Base-by-base conservation (phyloP, 2,329 filamentous ascomycete species). In the Aspergillus eucalypticola region DNA sequence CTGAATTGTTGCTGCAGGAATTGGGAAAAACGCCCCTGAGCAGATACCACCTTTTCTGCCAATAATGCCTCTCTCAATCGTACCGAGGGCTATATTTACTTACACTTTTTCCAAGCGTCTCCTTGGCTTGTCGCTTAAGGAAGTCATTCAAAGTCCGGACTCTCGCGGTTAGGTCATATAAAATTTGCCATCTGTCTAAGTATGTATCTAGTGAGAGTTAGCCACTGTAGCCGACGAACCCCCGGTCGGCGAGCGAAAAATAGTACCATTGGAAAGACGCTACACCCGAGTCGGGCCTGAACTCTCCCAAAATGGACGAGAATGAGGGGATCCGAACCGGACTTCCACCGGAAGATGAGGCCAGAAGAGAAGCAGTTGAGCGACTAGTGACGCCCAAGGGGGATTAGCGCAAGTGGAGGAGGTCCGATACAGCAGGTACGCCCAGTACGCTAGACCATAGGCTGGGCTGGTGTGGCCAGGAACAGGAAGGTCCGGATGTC, bases 251-350 rank as follows among this genome's bases (percentile, higher is more conserved):
- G 41, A 10, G 41, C 17, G 41, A 21, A 44, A 44, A 44, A 21
- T 42, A 17, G 39, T 10, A 42, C 41, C 10, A 42, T 15, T 15
- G 44, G 44, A n/a, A 15, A n/a, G 23, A 50, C 46, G 46, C 46
- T 50, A 50, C 46, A 23, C 23, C 23, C 23, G 25, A 50, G 46
- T 27, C 10, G 25, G 46, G 46, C 27, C 46, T 29, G 27, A 29
- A 27, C 15, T 23, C 44, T 25, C 44, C 44, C 15, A 29, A 27
- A 23, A 10, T n/a, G 44, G 44, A 25, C 15, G 44, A n/a, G 23
- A 25, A 25, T 46, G 21, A 50, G 19, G 35, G 52, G 23, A 48
- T 52, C 52, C 52, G 58, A 53, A 56, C 52, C 53, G 58, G 53
- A 35, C 58, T 56, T 52, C 52, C 55, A 52, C 53, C 58, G 58